Evolutionary conservation across 345 rosid species (phyloP).

Genomic region (Pistacia atlantica): DNA sequence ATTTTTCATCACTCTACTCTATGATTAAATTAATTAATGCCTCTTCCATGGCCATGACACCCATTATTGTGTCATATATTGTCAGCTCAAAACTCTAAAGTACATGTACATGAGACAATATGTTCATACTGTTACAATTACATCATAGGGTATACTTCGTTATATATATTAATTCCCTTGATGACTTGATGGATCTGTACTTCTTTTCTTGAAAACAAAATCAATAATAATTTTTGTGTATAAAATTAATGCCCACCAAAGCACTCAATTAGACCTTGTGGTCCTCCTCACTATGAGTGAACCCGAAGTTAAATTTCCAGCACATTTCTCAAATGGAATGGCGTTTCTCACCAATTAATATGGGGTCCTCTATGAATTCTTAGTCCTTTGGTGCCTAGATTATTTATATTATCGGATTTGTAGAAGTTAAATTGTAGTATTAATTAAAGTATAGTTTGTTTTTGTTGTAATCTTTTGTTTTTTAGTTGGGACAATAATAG

Average conservation of each 20-base stretch:
- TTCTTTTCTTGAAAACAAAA: no score
- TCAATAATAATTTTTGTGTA: no score
- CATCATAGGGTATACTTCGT: no score
- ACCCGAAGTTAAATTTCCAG: conserved; percentile 42
- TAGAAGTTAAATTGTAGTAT: neutral
- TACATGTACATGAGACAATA: no score
- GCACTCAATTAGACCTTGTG: conserved; percentile 26
- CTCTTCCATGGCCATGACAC: no score
- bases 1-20: no score
- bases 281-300: conserved; percentile 25
- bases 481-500: neutral
- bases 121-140: no score
- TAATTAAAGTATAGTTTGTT: neutral
- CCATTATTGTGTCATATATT: no score
- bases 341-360: neutral
- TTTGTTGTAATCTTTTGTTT: no score
- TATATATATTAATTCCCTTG: no score
- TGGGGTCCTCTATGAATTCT: neutral
- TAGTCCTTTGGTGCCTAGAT: neutral
- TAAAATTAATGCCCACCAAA: neutral
- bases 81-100: no score
- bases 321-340: conserved; percentile 23
- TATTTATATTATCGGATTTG: neutral
- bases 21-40: no score
- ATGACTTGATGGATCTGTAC: neutral